Evolutionary conservation across 768 basidiomycete genomes (phyloP), one percentile per base, ranked within the genome.

Genomic region (Tylopilus subfusipes): DNA sequence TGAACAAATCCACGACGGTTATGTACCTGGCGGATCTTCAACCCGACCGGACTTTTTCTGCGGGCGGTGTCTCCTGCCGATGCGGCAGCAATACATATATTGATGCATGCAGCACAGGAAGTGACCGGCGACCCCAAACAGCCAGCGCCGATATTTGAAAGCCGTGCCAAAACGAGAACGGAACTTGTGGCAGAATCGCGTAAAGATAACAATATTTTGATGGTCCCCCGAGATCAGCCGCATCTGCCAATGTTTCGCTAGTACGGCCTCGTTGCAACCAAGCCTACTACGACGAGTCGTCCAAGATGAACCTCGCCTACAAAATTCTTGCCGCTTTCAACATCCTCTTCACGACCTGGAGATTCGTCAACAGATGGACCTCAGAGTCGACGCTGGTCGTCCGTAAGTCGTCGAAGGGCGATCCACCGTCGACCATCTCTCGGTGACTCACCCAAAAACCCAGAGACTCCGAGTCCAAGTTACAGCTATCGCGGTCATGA

Each of bases 401-500:
- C 4, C 40, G 57, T 58, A n/a, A 21, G 56, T 57, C 25, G 8
- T 10, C 21, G 10, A 14, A 8, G 38, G 5, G n/a, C 2, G 14
- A 22, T 29, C 25, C 40, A 12, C 7, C 1, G 7, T 29, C 10
- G 24, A 19, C 18, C 18, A n/a, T n/a, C 25, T 27, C n/a, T n/a
- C n/a, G n/a, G n/a, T 8, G 21, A 36, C 40, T 47, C 19, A 49
- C 29, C 30, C 22, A 18, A 38, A 22, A 30, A 21, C 10, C 12
- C 18, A n/a, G n/a, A 54, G 51, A 18, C 4, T 29, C 24, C n/a
- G n/a, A n/a, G n/a, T 18, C 40, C 22, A 6, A 13, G 10, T 8
- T 60, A 60, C 44, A 50, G 42, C 27, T 59, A 60, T 55, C 58
- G 27, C 4, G 58, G 58, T 19, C 19, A 42, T 2, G 58, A 59